phyloP scores from a whole-genome alignment of 768 basidiomycete species.

The Ephemerocybe angulata region DNA sequence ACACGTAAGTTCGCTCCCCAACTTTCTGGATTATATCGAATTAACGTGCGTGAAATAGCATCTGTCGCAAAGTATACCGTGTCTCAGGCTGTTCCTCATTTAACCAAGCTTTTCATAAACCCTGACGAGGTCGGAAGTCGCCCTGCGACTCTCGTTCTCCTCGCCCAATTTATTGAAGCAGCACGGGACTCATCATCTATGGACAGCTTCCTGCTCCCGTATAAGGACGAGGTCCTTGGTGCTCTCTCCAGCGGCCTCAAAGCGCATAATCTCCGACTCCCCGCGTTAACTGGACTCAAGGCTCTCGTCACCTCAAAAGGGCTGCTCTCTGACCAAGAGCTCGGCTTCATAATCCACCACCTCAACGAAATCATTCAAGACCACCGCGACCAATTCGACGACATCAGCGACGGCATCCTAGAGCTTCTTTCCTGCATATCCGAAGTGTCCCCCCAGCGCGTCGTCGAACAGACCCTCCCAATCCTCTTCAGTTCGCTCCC shows the following conservation, averaged over 20 bases:
- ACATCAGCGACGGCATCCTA: conserved; percentile 56
- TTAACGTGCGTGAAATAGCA: conserved; percentile 40
- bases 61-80: conserved; percentile 66
- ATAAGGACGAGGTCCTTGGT: conserved; percentile 76
- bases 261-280: conserved; percentile 43
- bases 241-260: conserved; percentile 58
- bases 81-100: conserved; percentile 65
- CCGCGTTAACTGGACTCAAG: conserved; percentile 64
- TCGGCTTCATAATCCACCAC: conserved; percentile 74
- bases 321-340: conserved; percentile 68
- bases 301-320: conserved; percentile 60
- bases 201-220: conserved; percentile 40
- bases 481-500: conserved; percentile 75
- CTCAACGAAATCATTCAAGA: conserved; percentile 65
- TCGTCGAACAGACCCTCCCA: conserved; percentile 76
- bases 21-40: not conserved
- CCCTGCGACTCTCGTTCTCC: conserved; percentile 58
- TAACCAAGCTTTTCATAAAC: conserved; percentile 71
- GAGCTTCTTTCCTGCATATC: conserved; percentile 65
- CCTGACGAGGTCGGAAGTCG: conserved; percentile 68
- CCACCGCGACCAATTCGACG: conserved; percentile 48
- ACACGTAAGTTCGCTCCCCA: conserved; percentile 54
- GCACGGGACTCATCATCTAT: conserved; percentile 40
- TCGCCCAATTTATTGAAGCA: conserved; percentile 62
- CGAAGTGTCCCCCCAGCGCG: conserved; percentile 51